Evolutionary conservation across 345 rosid genomes (phyloP), one percentile per base, ranked within the genome.

Genomic region (Lepidium sativum): DNA sequence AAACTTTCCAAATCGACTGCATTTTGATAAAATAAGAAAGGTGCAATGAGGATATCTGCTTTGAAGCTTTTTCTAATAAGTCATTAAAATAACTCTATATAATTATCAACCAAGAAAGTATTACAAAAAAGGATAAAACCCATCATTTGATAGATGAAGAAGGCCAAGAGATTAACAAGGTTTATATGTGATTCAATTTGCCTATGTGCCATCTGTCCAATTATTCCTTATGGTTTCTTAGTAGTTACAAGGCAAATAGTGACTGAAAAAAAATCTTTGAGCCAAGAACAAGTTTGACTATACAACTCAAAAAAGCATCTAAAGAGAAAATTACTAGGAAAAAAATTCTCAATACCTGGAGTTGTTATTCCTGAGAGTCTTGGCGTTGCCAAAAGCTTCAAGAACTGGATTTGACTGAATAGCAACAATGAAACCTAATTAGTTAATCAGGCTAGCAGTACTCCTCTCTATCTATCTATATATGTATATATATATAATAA

Each of bases 351-450:
- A 39, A 69, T 76, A 90, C 99, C 99, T 94, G 62, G 99, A 94
- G 80, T 94, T 94, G 81, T 94, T 94, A 70, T 94, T 94, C 80
- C 99, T 84, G 31, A 94, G 95, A 70, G 99, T 94, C 74, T 94
- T 94, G 14, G 99, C 99, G 73, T 95, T 95, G 25, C 99, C 99
- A 83, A 95, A 95, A 68, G 99, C 96, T 91, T 95, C 99, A 76
- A 95, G 99, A 77, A 95, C 99, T 34, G 99, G 99, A 82, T 95
- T 95, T 55, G 99, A 95, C 99, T 95, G 88, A 73, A 63, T 51
- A 60, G 45, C 63, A 70, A 62, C 61, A 48, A 52, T 11, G 37
- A 61, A 73, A 69, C 39, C 70, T 73, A 47, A 73, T 65, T 17
- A 47, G 63, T 52, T 65, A 69, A 60, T 44, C 70, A 72, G 65